Evolutionary conservation across 108 stramenopile genomes (phyloP), one percentile per base, ranked within the genome.

Genomic region (Epipyxis sp.): DNA sequence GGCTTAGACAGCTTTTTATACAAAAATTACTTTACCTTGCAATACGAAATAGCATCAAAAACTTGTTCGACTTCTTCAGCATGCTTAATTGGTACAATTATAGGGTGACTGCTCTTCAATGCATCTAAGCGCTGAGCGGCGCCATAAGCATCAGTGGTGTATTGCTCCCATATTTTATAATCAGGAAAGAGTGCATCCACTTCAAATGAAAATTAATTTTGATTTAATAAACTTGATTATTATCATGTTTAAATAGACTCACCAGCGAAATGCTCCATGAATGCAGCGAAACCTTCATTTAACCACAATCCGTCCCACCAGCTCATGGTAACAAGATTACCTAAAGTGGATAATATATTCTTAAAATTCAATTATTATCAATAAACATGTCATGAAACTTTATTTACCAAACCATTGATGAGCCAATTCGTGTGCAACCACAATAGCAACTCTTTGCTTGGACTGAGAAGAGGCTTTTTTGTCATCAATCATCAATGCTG

Each of bases 321-420:
- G 2, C 82, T 80, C 95, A 96, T 97, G 72, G 97, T 98, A 2
- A 98, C 95, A 10, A 97, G 86, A 77, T 98, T 95, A 57, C 97
- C 95, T 74, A 95, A 95, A n/a, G n/a, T n/a, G n/a, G 0, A 95
- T 95, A 77, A 96, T 96, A 1, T 95, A 94, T 80, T 98, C 97
- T 79, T 98, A 97, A 68, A 98, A 86, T 92, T 93, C 96, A 50
- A 98, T 84, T 83, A 94, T 94, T 79, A 92, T 91, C 97, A 95
- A 98, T n/a, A n/a, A n/a, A 3, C 84, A 81, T 94, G 95, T 96
- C 69, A 95, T 98, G 3, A 98, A 95, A 10, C 95, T 86, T 77
- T 98, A 94, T n/a, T n/a, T n/a, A 54, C 97, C 95, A 76, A 95
- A 95, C 97, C 95, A 97, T 78, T 88, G 88, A 88, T 98, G 97